Percentiles rank a stretch among this genome's conserved stretches.
Evolutionary conservation across 371 early-diverging fungal genomes (phyloP).

Genomic region (Mortierella sp.): DNA sequence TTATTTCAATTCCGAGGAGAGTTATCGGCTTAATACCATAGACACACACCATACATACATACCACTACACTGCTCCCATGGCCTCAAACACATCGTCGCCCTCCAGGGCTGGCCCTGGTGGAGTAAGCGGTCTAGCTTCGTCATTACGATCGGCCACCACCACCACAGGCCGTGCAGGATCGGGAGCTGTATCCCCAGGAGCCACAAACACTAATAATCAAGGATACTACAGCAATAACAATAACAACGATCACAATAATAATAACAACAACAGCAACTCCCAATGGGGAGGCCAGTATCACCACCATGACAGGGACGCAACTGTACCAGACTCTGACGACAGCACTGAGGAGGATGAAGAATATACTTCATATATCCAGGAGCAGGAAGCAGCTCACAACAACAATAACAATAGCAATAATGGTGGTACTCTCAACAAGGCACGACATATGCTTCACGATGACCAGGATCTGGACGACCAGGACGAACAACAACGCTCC

Average conservation of each 20-base stretch:
- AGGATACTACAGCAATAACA: conserved; percentile 2
- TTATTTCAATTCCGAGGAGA: background rate
- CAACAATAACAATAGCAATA: background rate
- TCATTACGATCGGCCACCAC: conserved; percentile 45
- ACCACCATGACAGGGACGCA: conserved; percentile 15
- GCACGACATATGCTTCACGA: conserved; percentile 34
- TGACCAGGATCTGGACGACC: conserved; percentile 6
- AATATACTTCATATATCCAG: conserved; percentile 40
- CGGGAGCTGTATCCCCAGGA: background rate
- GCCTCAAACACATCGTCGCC: conserved; percentile 26
- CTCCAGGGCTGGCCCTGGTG: conserved; percentile 40
- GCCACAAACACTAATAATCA: conserved; percentile 6
- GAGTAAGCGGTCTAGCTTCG: conserved; percentile 50
- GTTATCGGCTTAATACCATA: conserved; percentile 6
- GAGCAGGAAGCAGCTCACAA: conserved; percentile 30
- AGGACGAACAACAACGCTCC: conserved; percentile 5
- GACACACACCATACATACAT: background rate
- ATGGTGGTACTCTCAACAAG: conserved; percentile 7
- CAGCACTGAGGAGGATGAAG: conserved; percentile 55
- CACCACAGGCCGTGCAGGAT: background rate
- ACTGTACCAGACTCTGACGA: conserved; percentile 45
- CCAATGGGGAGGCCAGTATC: conserved; percentile 15
- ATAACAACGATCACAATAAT: conserved; percentile 6
- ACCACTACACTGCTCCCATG: conserved; percentile 16
- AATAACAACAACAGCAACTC: conserved; percentile 2